Evolutionary conservation across 179 eudicot genomes (phyloP).

Genomic region (Gypsophila paniculata): DNA sequence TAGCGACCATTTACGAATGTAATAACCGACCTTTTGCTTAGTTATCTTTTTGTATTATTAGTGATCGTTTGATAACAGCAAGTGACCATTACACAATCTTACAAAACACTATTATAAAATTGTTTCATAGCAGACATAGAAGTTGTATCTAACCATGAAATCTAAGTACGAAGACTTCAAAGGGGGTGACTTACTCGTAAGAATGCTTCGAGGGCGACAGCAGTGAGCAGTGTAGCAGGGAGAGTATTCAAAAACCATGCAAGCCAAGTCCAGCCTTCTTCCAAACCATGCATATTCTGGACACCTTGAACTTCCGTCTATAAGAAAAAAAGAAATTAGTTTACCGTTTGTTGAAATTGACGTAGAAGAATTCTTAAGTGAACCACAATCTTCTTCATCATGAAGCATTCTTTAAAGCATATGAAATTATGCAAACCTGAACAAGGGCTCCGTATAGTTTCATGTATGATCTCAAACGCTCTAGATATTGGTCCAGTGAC

Average conservation of each 20-base stretch:
- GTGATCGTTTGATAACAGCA: neutral
- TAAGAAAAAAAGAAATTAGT: conserved; percentile 10
- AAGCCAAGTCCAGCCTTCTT: conserved; percentile 95
- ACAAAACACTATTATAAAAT: neutral
- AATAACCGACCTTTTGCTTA: too few species aligned
- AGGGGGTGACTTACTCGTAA: conserved; percentile 49
- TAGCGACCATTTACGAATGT: neutral
- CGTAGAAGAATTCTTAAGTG: neutral
- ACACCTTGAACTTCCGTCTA: conserved; percentile 69
- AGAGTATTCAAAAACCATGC: conserved; percentile 72
- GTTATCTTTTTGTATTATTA: too few species aligned
- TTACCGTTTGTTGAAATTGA: neutral
- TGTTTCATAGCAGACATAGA: neutral
- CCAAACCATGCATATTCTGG: conserved; percentile 57
- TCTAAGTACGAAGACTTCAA: neutral
- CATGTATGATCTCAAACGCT: conserved; percentile 55
- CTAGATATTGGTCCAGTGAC: conserved; percentile 49
- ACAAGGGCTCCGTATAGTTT: conserved; percentile 86
- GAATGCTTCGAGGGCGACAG: conserved; percentile 70
- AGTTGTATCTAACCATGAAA: neutral
- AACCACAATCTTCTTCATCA: neutral
- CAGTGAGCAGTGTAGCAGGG: conserved; percentile 66
- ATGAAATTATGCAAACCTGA: conserved; percentile 48
- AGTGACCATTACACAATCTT: neutral
- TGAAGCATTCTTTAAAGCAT: neutral